Percentiles rank a stretch among this genome's conserved stretches.
phyloP scores from a whole-genome alignment of 2,329 filamentous ascomycete species.

The Colletotrichum sp. region DNA sequence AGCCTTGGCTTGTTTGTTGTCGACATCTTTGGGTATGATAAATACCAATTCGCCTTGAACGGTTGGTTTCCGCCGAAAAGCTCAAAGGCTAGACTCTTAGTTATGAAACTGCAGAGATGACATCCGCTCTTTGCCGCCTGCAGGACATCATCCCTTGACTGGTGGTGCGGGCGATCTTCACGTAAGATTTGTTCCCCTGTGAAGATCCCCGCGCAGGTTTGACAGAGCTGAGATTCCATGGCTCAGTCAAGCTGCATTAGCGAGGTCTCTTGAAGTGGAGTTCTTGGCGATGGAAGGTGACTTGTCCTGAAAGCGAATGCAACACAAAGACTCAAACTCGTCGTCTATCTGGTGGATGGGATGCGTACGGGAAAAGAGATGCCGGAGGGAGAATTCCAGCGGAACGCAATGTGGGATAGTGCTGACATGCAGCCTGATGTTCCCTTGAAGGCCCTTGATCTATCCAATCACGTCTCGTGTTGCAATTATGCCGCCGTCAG shows the following conservation, averaged over 20 bases:
- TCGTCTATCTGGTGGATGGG: neutral
- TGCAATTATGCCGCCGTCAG: neutral
- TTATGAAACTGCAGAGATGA: neutral
- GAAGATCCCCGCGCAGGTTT: neutral
- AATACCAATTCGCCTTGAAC: neutral
- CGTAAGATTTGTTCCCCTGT: neutral
- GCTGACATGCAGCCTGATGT: neutral
- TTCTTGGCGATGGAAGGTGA: neutral
- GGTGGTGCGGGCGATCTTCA: neutral
- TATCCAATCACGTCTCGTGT: neutral
- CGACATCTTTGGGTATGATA: neutral
- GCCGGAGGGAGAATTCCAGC: neutral
- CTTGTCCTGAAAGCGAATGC: neutral
- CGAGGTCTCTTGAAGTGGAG: neutral
- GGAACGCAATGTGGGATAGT: neutral
- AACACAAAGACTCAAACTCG: neutral
- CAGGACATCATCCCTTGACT: neutral
- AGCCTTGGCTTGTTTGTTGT: neutral
- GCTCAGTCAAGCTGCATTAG: neutral
- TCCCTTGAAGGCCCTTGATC: neutral
- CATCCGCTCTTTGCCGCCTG: neutral
- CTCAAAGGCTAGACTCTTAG: neutral
- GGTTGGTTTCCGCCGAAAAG: neutral
- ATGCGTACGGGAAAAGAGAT: neutral
- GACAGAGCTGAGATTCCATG: neutral